Percentiles rank a stretch among this genome's conserved stretches.
Conservation (phyloP, 805 yeast genomes). For the Barnettozyma sucrosica region DNA sequence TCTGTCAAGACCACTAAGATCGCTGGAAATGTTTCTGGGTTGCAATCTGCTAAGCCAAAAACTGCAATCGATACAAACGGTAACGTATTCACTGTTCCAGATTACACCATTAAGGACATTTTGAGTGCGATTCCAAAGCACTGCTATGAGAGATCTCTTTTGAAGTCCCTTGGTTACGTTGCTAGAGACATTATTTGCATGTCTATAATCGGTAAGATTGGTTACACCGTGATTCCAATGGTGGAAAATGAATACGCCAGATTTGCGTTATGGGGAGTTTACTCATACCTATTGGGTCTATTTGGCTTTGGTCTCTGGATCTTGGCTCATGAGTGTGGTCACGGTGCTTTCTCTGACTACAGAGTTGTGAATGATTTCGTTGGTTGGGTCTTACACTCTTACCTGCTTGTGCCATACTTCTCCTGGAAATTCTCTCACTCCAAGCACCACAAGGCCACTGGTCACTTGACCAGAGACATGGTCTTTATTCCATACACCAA, state of each 20-base stretch:
- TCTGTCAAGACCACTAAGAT: constrained; percentile 16
- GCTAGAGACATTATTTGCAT: constrained; percentile 45
- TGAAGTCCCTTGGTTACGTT: constrained; percentile 46
- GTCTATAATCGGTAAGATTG: constrained; percentile 37
- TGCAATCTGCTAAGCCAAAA: constrained; percentile 16
- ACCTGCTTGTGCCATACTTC: constrained; percentile 52
- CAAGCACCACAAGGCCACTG: constrained; percentile 60
- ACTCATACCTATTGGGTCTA: constrained; percentile 38
- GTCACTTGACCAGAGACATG: constrained; percentile 54
- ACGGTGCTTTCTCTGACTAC: constrained; percentile 54
- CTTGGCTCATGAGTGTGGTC: constrained; percentile 62
- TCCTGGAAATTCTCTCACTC: constrained; percentile 58
- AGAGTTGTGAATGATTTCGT: constrained; percentile 46
- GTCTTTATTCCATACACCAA: constrained; percentile 54
- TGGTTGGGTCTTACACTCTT: constrained; percentile 59
- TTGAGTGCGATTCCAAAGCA: constrained; percentile 54
- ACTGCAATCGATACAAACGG: constrained; percentile 48
- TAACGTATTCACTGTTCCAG: constrained; percentile 53
- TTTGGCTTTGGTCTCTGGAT: constrained; percentile 58
- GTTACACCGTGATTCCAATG: constrained; percentile 38
- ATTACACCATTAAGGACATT: constrained; percentile 52
- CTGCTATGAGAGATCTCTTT: constrained; percentile 50
- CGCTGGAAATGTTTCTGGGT: constrained; percentile 19
- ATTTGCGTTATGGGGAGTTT: constrained; percentile 37
- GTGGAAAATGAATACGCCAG: constrained; percentile 31